phyloP scores from a whole-genome alignment of 805 yeast genomes.

The Kuraishia piskuri region DNA sequence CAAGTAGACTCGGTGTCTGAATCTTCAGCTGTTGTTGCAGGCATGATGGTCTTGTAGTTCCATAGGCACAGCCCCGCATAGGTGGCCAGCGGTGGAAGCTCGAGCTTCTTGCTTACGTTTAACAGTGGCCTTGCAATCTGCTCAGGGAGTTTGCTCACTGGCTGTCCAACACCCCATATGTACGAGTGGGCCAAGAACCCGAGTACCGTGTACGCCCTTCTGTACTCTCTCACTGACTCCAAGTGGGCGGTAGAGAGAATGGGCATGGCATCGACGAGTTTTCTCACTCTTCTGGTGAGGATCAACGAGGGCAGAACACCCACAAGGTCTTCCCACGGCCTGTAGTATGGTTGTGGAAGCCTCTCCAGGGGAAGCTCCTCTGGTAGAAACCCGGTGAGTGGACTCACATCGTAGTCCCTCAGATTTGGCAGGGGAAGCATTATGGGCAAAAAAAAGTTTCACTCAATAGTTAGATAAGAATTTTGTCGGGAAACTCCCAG shows the following conservation, averaged over 20 bases:
- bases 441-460: not conserved
- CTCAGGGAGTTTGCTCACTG: conserved; percentile 55
- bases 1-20: conserved; percentile 7
- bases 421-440: conserved; percentile 34
- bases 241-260: conserved; percentile 40
- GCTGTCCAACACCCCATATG: conserved; percentile 71
- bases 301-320: conserved; percentile 65
- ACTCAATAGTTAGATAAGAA: no score
- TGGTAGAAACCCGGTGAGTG: conserved; percentile 74
- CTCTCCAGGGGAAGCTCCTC: conserved; percentile 48
- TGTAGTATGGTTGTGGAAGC: conserved; percentile 54
- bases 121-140: conserved; percentile 67
- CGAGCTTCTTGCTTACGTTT: conserved; percentile 45
- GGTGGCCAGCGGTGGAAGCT: conserved; percentile 80
- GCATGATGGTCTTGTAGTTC: conserved; percentile 68
- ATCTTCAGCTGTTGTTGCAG: conserved; percentile 20
- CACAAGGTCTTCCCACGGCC: conserved; percentile 72
- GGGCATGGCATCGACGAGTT: conserved; percentile 58
- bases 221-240: conserved; percentile 37
- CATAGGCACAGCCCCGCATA: conserved; percentile 84
- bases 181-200: conserved; percentile 84
- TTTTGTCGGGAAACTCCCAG: no score
- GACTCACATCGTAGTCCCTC: conserved; percentile 63
- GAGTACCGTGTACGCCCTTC: conserved; percentile 76
- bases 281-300: conserved; percentile 53